phyloP scores from a whole-genome alignment of 768 basidiomycete species.

The Hypholoma fasciculare region DNA sequence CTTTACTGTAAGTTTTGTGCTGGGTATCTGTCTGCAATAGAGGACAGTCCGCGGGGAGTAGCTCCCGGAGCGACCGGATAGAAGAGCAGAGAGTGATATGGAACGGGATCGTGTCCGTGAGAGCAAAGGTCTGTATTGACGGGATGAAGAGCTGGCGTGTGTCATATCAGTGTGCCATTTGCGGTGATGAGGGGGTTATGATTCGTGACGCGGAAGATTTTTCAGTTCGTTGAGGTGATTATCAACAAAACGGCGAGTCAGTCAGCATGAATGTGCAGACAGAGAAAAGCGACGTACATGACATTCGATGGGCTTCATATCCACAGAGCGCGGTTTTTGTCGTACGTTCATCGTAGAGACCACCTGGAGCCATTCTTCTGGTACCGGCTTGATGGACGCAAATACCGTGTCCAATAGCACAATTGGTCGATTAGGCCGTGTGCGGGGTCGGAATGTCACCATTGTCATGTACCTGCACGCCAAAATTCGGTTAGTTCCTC shows the following conservation, averaged over 20 bases:
- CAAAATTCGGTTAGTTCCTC: background rate
- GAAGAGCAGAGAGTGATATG: slow-evolving; percentile 55
- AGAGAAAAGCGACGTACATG: slow-evolving; percentile 40
- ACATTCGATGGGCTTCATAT: slow-evolving; percentile 44
- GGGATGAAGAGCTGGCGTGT: slow-evolving; percentile 37
- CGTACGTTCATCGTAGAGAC: slow-evolving; percentile 35
- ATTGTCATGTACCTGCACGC: slow-evolving; percentile 36
- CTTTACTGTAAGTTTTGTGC: background rate
- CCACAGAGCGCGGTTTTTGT: slow-evolving; percentile 17
- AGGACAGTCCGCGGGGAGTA: slow-evolving; percentile 30
- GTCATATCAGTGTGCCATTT: background rate
- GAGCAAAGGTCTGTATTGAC: slow-evolving; percentile 45
- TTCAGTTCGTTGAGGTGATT: background rate
- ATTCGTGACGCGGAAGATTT: background rate
- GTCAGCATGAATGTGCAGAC: background rate
- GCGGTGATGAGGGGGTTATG: background rate
- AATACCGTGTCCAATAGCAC: slow-evolving; percentile 42
- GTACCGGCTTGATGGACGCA: slow-evolving; percentile 49
- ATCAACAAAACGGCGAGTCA: background rate
- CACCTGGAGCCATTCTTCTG: slow-evolving; percentile 63
- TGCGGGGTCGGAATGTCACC: slow-evolving; percentile 46
- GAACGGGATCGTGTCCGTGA: slow-evolving; percentile 55
- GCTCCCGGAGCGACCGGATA: slow-evolving; percentile 41
- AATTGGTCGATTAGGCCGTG: slow-evolving; percentile 46
- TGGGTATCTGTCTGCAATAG: slow-evolving; percentile 18